Percentiles rank a stretch among this genome's conserved stretches.
Evolutionary conservation across 2,329 filamentous ascomycete genomes (phyloP).

Genomic region (Tolypocladium amazonense): DNA sequence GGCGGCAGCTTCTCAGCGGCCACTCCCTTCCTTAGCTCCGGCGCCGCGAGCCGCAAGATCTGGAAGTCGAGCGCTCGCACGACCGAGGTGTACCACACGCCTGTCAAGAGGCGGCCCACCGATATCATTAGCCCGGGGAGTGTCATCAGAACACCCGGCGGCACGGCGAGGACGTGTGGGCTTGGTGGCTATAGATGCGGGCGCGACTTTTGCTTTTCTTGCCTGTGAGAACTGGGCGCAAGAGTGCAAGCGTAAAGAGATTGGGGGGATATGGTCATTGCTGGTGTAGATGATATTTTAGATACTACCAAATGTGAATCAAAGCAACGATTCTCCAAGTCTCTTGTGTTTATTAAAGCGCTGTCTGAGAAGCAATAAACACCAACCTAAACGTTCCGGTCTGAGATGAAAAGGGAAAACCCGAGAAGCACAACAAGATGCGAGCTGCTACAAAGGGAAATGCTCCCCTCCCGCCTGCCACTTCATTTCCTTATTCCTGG

Average conservation of each 20-base stretch:
- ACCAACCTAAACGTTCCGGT: conserved; percentile 6
- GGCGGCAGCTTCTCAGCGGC: conserved; percentile 4
- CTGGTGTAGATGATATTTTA: neutral
- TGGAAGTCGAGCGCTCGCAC: conserved; percentile 18
- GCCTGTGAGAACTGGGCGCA: conserved; percentile 19
- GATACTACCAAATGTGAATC: neutral
- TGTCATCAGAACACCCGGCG: conserved; percentile 35
- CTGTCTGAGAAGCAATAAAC: conserved; percentile 1
- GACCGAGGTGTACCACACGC: conserved; percentile 16
- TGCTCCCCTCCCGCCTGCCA: neutral
- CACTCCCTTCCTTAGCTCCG: conserved; percentile 7
- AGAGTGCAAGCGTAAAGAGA: neutral
- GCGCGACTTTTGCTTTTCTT: conserved; percentile 50
- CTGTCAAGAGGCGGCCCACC: conserved; percentile 10
- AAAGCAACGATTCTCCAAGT: neutral
- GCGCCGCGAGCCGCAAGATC: conserved; percentile 10
- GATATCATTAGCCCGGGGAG: conserved; percentile 12
- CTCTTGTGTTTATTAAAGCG: conserved; percentile 1
- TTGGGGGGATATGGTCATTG: neutral
- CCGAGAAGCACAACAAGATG: neutral
- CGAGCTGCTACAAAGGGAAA: neutral
- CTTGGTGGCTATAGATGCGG: conserved; percentile 44
- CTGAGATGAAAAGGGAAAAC: conserved; percentile 5
- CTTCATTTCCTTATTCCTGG: neutral
- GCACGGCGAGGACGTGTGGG: conserved; percentile 40